Conservation (phyloP, 2,329 filamentous ascomycete species). For the Colletotrichum sansevieriae region DNA sequence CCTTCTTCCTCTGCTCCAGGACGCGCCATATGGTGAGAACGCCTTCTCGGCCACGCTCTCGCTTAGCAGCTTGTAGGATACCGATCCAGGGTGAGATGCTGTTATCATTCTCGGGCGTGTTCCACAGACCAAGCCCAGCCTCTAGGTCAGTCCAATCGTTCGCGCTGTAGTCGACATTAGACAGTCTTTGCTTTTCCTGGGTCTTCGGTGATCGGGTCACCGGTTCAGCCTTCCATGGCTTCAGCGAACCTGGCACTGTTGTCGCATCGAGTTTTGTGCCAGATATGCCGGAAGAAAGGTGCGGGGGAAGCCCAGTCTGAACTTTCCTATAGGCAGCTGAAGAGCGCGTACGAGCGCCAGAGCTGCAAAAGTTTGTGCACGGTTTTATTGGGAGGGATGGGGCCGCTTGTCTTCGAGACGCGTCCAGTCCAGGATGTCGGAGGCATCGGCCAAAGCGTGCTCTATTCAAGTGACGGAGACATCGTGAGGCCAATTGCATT, state of each 20-base stretch:
- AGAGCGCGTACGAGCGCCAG: background rate
- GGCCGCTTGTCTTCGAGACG: conserved; percentile 13
- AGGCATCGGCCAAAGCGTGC: conserved; percentile 39
- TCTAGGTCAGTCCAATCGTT: background rate
- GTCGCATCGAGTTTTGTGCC: background rate
- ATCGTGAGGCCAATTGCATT: conserved; percentile 43
- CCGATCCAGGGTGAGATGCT: conserved; percentile 43
- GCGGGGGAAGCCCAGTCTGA: background rate
- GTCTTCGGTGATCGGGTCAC: background rate
- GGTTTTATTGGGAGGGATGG: conserved; percentile 1
- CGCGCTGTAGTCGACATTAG: background rate
- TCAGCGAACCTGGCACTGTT: background rate
- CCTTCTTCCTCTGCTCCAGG: conserved; percentile 43
- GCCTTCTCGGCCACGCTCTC: conserved; percentile 44
- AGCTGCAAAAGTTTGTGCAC: background rate
- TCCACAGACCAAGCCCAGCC: background rate
- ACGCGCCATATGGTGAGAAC: conserved; percentile 46
- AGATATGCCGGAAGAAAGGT: too few relatives aligned
- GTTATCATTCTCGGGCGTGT: conserved; percentile 34
- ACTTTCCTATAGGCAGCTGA: too few relatives aligned
- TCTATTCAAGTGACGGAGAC: conserved; percentile 44
- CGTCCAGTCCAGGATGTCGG: conserved; percentile 26
- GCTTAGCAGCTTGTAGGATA: conserved; percentile 42
- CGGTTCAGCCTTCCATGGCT: background rate
- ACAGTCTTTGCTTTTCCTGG: background rate